Conservation (phyloP, 345 rosid genomes). For the Adansonia digitata region DNA sequence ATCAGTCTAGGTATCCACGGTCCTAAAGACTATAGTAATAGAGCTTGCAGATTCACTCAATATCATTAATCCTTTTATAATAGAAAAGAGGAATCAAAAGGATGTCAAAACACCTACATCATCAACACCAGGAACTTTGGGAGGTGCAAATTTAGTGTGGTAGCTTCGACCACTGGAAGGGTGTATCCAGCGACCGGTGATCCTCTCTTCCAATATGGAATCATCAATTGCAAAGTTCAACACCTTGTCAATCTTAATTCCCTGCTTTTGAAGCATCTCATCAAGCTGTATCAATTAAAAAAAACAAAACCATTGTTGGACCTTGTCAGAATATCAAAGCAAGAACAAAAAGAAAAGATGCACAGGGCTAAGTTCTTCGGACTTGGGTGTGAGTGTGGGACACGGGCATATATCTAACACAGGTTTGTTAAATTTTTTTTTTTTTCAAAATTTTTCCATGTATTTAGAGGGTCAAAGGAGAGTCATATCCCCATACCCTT, state of each 20-base stretch:
- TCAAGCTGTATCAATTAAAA: slow-evolving; percentile 59
- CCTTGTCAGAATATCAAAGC: neutral
- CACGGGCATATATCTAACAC: too few species aligned
- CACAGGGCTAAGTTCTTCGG: too few species aligned
- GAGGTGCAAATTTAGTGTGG: slow-evolving; percentile 78
- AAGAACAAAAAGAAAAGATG: neutral
- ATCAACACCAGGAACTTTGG: slow-evolving; percentile 63
- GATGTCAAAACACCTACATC: slow-evolving; percentile 47
- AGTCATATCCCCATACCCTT: too few species aligned
- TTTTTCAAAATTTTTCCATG: too few species aligned
- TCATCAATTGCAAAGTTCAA: slow-evolving; percentile 83
- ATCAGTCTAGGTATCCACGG: neutral
- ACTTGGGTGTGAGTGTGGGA: too few species aligned
- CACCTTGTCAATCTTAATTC: slow-evolving; percentile 66
- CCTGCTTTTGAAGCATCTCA: slow-evolving; percentile 78
- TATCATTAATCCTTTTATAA: neutral
- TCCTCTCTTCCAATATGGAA: slow-evolving; percentile 88
- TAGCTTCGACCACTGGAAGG: slow-evolving; percentile 87
- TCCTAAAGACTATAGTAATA: neutral
- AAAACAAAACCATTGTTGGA: slow-evolving; percentile 14
- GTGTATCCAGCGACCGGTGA: slow-evolving; percentile 90
- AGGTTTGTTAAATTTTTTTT: too few species aligned
- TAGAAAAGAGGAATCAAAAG: neutral
- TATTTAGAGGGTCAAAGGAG: too few species aligned
- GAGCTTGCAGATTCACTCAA: neutral